Evolutionary conservation across 2,329 filamentous ascomycete species (phyloP).

Genomic region (Alternaria dauci): DNA sequence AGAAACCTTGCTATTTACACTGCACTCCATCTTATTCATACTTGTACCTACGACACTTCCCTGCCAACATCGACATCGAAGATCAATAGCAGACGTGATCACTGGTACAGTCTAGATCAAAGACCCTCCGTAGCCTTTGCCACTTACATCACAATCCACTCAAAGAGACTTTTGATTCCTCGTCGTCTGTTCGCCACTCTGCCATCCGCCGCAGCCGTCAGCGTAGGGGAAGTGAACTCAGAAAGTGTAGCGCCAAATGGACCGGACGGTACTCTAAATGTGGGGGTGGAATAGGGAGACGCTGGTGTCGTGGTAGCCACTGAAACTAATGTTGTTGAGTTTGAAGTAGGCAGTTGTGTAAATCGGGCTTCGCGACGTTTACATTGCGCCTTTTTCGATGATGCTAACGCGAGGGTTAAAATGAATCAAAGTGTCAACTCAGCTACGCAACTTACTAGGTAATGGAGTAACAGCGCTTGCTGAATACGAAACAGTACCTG

Average conservation of each 20-base stretch:
- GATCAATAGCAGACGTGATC: background rate
- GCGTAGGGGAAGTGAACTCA: background rate
- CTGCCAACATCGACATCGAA: background rate
- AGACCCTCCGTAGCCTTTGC: no score
- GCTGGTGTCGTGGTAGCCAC: background rate
- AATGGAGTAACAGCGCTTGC: background rate
- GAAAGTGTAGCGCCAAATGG: background rate
- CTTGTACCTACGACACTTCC: background rate
- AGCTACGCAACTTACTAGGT: background rate
- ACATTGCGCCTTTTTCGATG: background rate
- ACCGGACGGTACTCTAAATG: background rate
- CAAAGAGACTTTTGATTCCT: background rate
- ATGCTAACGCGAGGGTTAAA: background rate
- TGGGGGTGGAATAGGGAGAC: background rate
- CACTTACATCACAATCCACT: no score
- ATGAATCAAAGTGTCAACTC: background rate
- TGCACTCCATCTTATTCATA: background rate
- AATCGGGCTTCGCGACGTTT: background rate
- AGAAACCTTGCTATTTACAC: background rate
- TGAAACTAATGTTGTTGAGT: background rate
- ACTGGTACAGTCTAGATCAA: background rate
- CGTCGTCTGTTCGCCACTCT: background rate
- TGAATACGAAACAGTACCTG: background rate
- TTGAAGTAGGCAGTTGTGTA: background rate
- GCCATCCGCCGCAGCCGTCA: background rate